A percentile compares a stretch with the other conserved stretches of the same genome.
Evolutionary conservation across 2,329 filamentous ascomycete species (phyloP).

Genomic region (Colletotrichum somersetense): DNA sequence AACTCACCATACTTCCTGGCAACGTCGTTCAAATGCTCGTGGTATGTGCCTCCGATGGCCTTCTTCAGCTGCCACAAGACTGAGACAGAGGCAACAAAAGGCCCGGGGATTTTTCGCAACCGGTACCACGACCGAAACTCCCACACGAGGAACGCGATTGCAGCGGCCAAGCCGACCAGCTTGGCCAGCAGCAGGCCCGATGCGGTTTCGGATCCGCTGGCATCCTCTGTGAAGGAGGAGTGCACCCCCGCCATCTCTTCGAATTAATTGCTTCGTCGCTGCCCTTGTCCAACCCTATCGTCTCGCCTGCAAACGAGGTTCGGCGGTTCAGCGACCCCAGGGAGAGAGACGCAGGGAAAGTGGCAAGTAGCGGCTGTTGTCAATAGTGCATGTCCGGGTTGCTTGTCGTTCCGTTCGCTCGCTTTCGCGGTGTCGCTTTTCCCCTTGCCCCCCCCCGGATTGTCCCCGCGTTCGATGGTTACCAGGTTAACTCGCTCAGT

Average conservation of each 20-base stretch:
- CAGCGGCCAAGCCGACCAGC: neutral
- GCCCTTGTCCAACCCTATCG: neutral
- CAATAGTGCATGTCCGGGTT: slow-evolving; percentile 14
- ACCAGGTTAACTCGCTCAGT: neutral
- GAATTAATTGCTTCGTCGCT: neutral
- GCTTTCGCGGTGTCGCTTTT: neutral
- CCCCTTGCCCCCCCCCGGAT: neutral
- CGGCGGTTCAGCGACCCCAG: slow-evolving; percentile 5
- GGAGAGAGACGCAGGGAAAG: neutral
- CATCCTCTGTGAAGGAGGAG: neutral
- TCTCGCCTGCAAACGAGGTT: too few species aligned
- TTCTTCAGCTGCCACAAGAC: slow-evolving; percentile 47
- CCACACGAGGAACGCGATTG: slow-evolving; percentile 20
- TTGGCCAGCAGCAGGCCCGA: slow-evolving; percentile 7
- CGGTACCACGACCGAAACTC: slow-evolving; percentile 47
- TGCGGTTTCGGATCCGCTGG: neutral
- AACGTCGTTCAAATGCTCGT: slow-evolving; percentile 47
- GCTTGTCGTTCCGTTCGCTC: neutral
- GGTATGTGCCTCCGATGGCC: slow-evolving; percentile 44
- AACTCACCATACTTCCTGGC: slow-evolving; percentile 41
- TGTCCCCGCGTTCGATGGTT: slow-evolving; percentile 6
- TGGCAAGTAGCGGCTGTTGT: neutral
- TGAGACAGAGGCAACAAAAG: slow-evolving; percentile 46
- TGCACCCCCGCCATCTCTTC: slow-evolving; percentile 4
- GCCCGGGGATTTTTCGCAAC: slow-evolving; percentile 49